phyloP scores from a whole-genome alignment of 2,329 filamentous ascomycete species.

The Alternaria ethzedia region DNA sequence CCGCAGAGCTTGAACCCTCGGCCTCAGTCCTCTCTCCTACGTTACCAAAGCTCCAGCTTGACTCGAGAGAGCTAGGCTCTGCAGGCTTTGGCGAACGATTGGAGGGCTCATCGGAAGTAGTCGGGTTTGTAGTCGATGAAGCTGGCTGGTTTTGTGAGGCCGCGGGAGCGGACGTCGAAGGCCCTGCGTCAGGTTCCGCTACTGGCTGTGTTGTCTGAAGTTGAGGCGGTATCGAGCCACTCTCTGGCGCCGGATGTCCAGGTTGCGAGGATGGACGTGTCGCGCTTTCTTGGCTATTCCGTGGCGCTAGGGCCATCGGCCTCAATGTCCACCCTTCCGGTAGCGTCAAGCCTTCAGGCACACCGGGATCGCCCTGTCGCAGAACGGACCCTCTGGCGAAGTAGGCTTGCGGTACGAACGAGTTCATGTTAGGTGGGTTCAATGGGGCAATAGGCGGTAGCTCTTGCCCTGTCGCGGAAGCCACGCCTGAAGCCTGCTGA shows the following conservation, averaged over 20 bases:
- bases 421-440: constrained; percentile 23
- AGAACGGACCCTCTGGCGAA: constrained; percentile 40
- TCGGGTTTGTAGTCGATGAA: constrained; percentile 3
- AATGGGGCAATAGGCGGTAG: constrained; percentile 32
- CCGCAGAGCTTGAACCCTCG: constrained; percentile 38
- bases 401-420: constrained; percentile 41
- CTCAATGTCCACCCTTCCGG: constrained; percentile 48
- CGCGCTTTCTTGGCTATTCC: constrained; percentile 17
- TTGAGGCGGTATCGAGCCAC: neutral
- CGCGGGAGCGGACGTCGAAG: constrained; percentile 6
- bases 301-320: constrained; percentile 37
- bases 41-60: constrained; percentile 48
- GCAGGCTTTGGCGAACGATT: constrained; percentile 30
- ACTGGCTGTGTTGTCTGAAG: neutral
- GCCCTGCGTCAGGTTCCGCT: neutral
- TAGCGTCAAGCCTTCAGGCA: constrained; percentile 45
- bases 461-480: constrained; percentile 31
- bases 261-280: constrained; percentile 8
- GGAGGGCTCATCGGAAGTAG: constrained; percentile 9
- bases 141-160: constrained; percentile 9
- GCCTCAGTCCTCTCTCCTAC: constrained; percentile 31
- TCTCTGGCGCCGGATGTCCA: constrained; percentile 7
- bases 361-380: constrained; percentile 42
- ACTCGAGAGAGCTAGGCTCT: constrained; percentile 41
- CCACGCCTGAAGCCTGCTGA: constrained; percentile 38